These are phyloP conservation scores for Cyberlindnera mrakii DNA, from an alignment of 805 yeast species.

Conservation along the genomic window DNA sequence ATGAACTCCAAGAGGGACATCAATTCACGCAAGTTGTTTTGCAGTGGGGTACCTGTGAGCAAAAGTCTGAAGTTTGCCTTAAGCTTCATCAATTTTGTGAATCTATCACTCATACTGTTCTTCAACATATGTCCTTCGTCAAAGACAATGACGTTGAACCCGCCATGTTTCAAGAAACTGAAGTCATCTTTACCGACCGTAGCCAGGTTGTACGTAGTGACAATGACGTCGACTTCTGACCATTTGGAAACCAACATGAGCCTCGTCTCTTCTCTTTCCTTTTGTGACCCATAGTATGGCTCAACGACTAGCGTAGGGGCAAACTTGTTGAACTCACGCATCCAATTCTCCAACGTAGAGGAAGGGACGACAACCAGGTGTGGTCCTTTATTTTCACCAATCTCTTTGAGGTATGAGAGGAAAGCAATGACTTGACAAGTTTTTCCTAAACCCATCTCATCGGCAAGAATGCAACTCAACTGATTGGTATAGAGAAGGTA, in stretches of 20 bases:
- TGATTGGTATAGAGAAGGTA: constrained; percentile 68
- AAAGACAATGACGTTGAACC: constrained; percentile 83
- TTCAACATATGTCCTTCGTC: constrained; percentile 98
- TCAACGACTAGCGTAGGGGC: constrained; percentile 78
- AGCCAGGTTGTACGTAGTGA: constrained; percentile 90
- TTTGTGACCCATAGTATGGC: constrained; percentile 88
- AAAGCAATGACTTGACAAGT: constrained; percentile 95
- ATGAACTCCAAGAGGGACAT: constrained; percentile 89
- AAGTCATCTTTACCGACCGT: constrained; percentile 81
- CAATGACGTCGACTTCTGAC: constrained; percentile 73
- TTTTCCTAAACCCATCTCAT: constrained; percentile 98
- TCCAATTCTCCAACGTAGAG: constrained; percentile 95
- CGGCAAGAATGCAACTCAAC: constrained; percentile 91
- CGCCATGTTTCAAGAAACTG: constrained; percentile 64
- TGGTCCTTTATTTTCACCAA: constrained; percentile 57
- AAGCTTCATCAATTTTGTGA: constrained; percentile 77
- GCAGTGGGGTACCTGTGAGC: constrained; percentile 95
- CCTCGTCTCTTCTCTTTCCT: constrained; percentile 80
- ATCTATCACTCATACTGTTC: constrained; percentile 83
- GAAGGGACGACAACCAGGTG: constrained; percentile 95
- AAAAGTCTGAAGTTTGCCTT: constrained; percentile 79
- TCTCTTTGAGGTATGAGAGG: constrained; percentile 74
- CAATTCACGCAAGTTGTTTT: constrained; percentile 84
- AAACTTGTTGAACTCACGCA: constrained; percentile 86
- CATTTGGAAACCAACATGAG: constrained; percentile 51